phyloP scores from a whole-genome alignment of 2,329 filamentous ascomycete genomes.

The Waltergamsia citrina region DNA sequence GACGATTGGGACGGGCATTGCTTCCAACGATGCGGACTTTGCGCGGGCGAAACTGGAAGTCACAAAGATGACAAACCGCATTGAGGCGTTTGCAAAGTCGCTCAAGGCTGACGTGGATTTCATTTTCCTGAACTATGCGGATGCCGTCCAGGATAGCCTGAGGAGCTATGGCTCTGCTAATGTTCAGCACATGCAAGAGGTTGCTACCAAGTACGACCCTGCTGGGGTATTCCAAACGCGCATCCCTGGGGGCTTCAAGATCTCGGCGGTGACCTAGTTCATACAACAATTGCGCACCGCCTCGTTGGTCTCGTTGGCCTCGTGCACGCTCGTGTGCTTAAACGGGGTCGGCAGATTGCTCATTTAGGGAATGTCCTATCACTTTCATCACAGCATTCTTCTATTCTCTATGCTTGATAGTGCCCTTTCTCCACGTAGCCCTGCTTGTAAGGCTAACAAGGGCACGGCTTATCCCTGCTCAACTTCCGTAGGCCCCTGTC shows the following conservation, averaged over 20 bases:
- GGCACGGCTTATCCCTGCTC: no score
- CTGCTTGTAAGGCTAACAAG: no score
- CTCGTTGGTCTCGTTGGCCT: no score
- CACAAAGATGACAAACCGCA: slow-evolving; percentile 12
- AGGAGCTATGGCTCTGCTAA: slow-evolving; percentile 12
- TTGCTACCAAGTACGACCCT: slow-evolving; percentile 7
- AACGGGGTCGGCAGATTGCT: no score
- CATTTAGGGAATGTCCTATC: no score
- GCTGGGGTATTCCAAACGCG: slow-evolving; percentile 2
- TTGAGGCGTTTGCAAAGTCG: slow-evolving; percentile 12
- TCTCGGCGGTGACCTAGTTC: no score
- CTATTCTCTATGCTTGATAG: no score
- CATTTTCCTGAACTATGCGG: slow-evolving; percentile 8
- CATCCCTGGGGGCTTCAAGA: slow-evolving; percentile 3
- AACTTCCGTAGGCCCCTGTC: no score
- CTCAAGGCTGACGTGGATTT: slow-evolving; percentile 1
- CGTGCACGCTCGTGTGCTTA: no score
- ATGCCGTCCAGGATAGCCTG: slow-evolving; percentile 10
- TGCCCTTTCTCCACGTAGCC: no score
- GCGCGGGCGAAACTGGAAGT: neutral
- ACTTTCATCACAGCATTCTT: no score
- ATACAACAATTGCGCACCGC: no score
- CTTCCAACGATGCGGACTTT: neutral
- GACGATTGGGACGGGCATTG: neutral
- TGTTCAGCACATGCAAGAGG: slow-evolving; percentile 10